Conservation (phyloP, 768 basidiomycete species). For the Multifurca ochricompacta region DNA sequence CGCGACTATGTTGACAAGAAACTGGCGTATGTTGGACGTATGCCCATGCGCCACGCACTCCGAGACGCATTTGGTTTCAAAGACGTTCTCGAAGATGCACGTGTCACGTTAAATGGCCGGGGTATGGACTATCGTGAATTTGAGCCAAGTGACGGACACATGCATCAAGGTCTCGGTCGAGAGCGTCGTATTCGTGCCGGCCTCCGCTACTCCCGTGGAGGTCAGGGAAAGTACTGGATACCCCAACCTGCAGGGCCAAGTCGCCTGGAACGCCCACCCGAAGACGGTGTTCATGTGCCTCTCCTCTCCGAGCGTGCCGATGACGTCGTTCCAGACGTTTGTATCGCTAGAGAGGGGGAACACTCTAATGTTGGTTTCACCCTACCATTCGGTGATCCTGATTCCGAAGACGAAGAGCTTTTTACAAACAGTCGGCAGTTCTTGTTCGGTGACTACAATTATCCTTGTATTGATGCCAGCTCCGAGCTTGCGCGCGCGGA, state of each 20-base stretch:
- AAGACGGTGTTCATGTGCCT: slow-evolving; percentile 63
- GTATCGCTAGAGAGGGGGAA: slow-evolving; percentile 49
- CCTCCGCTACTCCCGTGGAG: slow-evolving; percentile 85
- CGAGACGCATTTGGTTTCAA: slow-evolving; percentile 81
- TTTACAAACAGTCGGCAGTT: slow-evolving; percentile 71
- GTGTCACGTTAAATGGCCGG: slow-evolving; percentile 73
- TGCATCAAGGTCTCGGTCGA: slow-evolving; percentile 84
- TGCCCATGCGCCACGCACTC: slow-evolving; percentile 82
- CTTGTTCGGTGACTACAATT: slow-evolving; percentile 86
- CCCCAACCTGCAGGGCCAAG: slow-evolving; percentile 50
- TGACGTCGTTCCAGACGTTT: slow-evolving; percentile 57
- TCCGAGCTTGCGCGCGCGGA: slow-evolving; percentile 55
- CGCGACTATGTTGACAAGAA: slow-evolving; percentile 73
- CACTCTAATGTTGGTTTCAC: slow-evolving; percentile 41
- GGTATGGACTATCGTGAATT: slow-evolving; percentile 96
- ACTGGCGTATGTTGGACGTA: slow-evolving; percentile 68
- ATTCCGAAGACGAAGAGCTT: slow-evolving; percentile 65
- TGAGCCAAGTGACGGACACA: slow-evolving; percentile 88
- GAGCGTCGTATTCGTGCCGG: slow-evolving; percentile 87
- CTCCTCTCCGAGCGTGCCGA: slow-evolving; percentile 57
- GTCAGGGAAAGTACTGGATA: slow-evolving; percentile 92
- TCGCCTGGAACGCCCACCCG: slow-evolving; percentile 35
- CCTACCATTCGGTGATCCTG: slow-evolving; percentile 61
- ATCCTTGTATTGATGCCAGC: slow-evolving; percentile 84
- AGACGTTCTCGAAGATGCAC: slow-evolving; percentile 83